Evolutionary conservation across 2,329 filamentous ascomycete genomes (phyloP), one percentile per base, ranked within the genome.

Genomic region (Amylocarpus encephaloides): DNA sequence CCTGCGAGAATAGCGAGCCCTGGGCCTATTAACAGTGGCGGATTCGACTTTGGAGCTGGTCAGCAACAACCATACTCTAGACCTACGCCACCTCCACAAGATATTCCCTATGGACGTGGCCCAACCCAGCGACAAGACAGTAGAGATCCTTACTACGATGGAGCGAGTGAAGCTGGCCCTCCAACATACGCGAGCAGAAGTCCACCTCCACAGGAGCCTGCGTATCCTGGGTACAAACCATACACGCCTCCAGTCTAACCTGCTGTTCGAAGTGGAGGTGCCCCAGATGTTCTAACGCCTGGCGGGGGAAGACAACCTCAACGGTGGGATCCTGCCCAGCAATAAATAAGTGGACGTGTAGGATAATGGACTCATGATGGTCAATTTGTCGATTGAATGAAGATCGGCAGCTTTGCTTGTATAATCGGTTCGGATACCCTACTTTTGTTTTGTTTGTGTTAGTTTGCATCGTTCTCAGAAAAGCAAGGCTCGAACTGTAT

Each of bases 291-390:
- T 7, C 30, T 46, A n/a, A 47, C 38, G 6, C 49, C 50, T 29
- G 53, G 53, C 19, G 51, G 48, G 10, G 52, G 51, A 16, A 49
- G 50, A 35, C 54, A 59, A 43, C 59, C 61, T 13, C 52, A 59
- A 42, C 44, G 54, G 18, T 63, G 61, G 61, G 61, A 62, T 53
- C 61, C 61, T 13, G 61, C 62, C 0, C 55, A 52, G 11, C 51
- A 56, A 42, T 59, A 46, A 50, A 26, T 30, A 18, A 33, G 33
- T 19, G 29, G 22, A 26, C 5, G 11, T 13, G 15, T 18, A 6
- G n/a, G 36, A 43, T 50, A 34, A 48, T 39, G 51, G 50, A 10
- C 26, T 47, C 29, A 49, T 32, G 50, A 42, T 42, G 4, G 3
- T 42, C 22, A 26, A 4, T 26, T 26, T 26, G 22, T 7, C 7